Conservation (phyloP, 139 green algal species). For the Chlamydomonas sp. region DNA sequence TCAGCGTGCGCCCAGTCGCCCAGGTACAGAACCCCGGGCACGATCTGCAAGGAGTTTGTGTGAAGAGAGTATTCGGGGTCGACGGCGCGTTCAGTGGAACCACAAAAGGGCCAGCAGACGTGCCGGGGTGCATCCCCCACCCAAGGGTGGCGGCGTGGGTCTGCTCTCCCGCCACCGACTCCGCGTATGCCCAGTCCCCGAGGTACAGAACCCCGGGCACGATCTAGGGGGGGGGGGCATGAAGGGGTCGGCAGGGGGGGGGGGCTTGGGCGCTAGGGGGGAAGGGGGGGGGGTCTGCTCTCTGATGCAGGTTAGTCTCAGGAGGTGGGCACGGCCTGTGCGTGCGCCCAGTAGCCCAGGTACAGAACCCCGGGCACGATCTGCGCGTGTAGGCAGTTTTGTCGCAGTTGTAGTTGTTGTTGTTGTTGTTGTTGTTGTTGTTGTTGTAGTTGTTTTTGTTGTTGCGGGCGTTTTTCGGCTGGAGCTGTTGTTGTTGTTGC, state of each 20-base stretch:
- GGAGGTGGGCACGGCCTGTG: constrained; percentile 34
- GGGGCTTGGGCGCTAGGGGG: too few relatives aligned
- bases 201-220: constrained; percentile 59
- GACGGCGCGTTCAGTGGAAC: neutral
- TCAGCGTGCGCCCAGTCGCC: constrained; percentile 63
- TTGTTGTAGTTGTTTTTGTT: too few relatives aligned
- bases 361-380: constrained; percentile 60
- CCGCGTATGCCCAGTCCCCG: constrained; percentile 56
- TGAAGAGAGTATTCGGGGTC: neutral
- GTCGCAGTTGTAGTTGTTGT: too few relatives aligned
- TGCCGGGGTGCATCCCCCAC: neutral
- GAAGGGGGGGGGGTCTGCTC: too few relatives aligned
- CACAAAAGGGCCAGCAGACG: too few relatives aligned
- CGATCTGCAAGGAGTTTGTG: constrained; percentile 66
- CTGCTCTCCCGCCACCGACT: neutral
- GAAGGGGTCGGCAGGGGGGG: too few relatives aligned
- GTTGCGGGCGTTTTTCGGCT: too few relatives aligned
- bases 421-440: too few relatives aligned
- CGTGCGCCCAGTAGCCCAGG: constrained; percentile 67
- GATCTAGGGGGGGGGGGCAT: too few relatives aligned
- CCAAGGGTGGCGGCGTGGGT: neutral
- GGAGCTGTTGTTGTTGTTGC: too few relatives aligned
- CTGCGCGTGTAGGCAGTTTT: too few relatives aligned
- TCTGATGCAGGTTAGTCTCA: too few relatives aligned
- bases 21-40: constrained; percentile 59